Percentiles rank a stretch among this genome's conserved stretches.
phyloP scores from a whole-genome alignment of 345 rosid genomes.

The Aquilaria malaccensis region DNA sequence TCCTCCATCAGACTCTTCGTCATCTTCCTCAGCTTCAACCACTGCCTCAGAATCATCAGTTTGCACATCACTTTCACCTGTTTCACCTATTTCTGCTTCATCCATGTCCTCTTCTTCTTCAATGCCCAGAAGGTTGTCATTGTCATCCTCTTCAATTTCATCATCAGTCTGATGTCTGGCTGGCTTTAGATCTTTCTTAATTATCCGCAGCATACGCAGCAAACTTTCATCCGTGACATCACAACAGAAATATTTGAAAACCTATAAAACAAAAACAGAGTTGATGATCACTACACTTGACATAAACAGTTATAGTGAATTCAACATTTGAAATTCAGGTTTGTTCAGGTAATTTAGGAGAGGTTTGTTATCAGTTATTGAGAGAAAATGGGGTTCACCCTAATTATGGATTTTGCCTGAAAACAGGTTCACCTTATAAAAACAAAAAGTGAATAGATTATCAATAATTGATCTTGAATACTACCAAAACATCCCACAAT shows the following conservation, averaged over 20 bases:
- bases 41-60: conserved; percentile 73
- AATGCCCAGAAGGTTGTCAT: conserved; percentile 66
- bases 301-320: too few relatives aligned
- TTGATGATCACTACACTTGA: neutral
- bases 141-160: conserved; percentile 51
- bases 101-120: conserved; percentile 86
- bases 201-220: conserved; percentile 74
- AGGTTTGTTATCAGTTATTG: too few relatives aligned
- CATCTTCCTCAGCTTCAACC: conserved; percentile 36
- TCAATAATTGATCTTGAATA: neutral
- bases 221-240: conserved; percentile 76
- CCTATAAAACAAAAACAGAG: conserved; percentile 36
- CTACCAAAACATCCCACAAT: neutral
- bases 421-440: neutral
- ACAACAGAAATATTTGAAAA: conserved; percentile 73
- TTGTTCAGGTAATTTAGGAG: neutral
- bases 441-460: conserved; percentile 1
- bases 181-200: conserved; percentile 88
- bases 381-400: too few relatives aligned
- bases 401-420: too few relatives aligned
- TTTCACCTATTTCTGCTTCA: conserved; percentile 62
- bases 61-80: conserved; percentile 68
- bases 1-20: conserved; percentile 68
- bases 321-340: neutral
- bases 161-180: conserved; percentile 62